Percentiles rank a stretch among this genome's conserved stretches.
These are phyloP conservation scores for Pyricularia sp. DNA, from an alignment of 2,329 filamentous ascomycete genomes.

Conservation along the genomic window DNA sequence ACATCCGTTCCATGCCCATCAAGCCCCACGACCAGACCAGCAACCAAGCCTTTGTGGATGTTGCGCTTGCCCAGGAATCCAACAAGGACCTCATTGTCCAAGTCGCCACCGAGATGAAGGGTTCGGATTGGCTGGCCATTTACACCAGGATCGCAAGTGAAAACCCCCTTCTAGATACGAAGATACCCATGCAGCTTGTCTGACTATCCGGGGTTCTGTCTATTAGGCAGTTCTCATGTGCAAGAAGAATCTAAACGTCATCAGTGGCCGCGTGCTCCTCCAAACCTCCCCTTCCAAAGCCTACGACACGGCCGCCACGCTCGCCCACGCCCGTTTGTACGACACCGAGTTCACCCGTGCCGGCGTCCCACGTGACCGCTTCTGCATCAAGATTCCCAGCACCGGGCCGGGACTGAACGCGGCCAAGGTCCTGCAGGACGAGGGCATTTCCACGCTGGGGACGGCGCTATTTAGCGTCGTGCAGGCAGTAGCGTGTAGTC, in stretches of 20 bases:
- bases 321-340: slow-evolving; percentile 36
- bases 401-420: slow-evolving; percentile 37
- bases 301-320: slow-evolving; percentile 32
- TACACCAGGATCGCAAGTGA: slow-evolving; percentile 33
- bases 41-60: slow-evolving; percentile 39
- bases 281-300: slow-evolving; percentile 36
- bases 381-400: slow-evolving; percentile 41
- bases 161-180: neutral
- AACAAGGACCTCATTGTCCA: slow-evolving; percentile 32
- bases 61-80: slow-evolving; percentile 31
- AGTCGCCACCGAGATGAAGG: slow-evolving; percentile 31
- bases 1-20: slow-evolving; percentile 33
- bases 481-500: slow-evolving; percentile 39
- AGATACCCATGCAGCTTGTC: too few relatives aligned
- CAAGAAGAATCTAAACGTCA: slow-evolving; percentile 33
- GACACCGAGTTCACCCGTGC: slow-evolving; percentile 33
- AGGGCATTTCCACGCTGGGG: slow-evolving; percentile 34
- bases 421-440: slow-evolving; percentile 27
- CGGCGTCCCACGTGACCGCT: slow-evolving; percentile 34
- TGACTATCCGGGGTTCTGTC: neutral
- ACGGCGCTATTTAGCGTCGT: slow-evolving; percentile 36
- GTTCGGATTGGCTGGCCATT: slow-evolving; percentile 35
- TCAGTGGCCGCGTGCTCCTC: slow-evolving; percentile 37
- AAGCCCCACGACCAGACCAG: slow-evolving; percentile 38
- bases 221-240: slow-evolving; percentile 34